Evolutionary conservation across 2,329 filamentous ascomycete species (phyloP), one percentile per base, ranked within the genome.

Genomic region (Hypocrella siamensis): DNA sequence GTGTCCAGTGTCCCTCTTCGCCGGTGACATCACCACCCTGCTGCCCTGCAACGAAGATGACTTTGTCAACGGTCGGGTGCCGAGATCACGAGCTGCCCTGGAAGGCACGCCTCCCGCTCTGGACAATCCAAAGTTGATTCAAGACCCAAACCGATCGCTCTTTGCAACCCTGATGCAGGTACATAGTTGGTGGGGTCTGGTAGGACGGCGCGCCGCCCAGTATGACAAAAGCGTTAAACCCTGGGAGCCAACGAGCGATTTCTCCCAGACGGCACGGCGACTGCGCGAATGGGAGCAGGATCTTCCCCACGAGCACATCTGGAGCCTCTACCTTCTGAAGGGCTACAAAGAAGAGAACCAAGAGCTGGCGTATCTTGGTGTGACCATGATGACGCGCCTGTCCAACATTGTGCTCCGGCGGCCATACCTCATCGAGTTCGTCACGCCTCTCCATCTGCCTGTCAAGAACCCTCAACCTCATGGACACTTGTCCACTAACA

Each of bases 321-420:
- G 66, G 57, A 61, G 55, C 33, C 48, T 41, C 11, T 45, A 51
- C 16, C 46, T 57, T 3, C 42, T 70, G 5, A 54, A 56, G 18
- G 50, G 56, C 0, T 60, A 67, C 42, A 67, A 65, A 39, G 47
- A 54, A 1, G 55, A 60, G n/a, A 54, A 54, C 2, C 55, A 64
- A 31, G 66, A 72, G 31, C 38, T 71, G 41, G 64, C 61, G 1
- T 72, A 71, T 42, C 53, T 70, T 9, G 62, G 62, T 26, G 58
- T 70, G 5, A 69, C 66, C 4, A 69, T 69, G 53, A 61, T 66
- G 33, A 58, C 64, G 2, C 58, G 67, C 3, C 57, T 72, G 5
- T 70, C 66, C 44, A 67, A 71, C 35, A 70, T 72, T 33, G 60
- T 72, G 11, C 48, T 70, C 16, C 59, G 67, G 14, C 63, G 65